Evolutionary conservation across 2,329 filamentous ascomycete genomes (phyloP).

Genomic region (Neonectria hederae): DNA sequence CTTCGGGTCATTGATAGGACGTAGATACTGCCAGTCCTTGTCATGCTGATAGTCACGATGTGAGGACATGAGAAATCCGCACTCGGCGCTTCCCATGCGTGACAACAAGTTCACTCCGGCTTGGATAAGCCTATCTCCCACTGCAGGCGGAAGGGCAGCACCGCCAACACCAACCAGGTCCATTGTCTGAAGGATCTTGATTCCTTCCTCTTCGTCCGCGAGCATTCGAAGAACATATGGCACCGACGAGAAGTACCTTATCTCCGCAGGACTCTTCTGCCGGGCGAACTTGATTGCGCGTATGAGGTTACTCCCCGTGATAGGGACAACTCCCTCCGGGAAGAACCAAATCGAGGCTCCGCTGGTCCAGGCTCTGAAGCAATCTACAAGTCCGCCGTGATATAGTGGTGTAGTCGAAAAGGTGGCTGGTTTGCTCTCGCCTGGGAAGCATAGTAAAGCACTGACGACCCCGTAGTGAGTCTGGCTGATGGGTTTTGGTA

Average conservation of each 20-base stretch:
- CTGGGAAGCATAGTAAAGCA: slow-evolving; percentile 59
- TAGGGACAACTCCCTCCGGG: slow-evolving; percentile 62
- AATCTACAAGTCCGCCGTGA: slow-evolving; percentile 71
- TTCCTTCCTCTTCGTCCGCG: slow-evolving; percentile 51
- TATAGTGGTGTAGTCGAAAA: slow-evolving; percentile 74
- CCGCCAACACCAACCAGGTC: slow-evolving; percentile 71
- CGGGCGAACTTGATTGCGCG: slow-evolving; percentile 55
- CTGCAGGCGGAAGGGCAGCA: slow-evolving; percentile 61
- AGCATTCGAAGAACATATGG: slow-evolving; percentile 67
- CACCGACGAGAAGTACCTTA: slow-evolving; percentile 70
- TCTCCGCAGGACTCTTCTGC: slow-evolving; percentile 32
- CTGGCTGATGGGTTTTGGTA: slow-evolving; percentile 70
- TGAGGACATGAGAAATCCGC: slow-evolving; percentile 72
- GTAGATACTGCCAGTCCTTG: slow-evolving; percentile 69
- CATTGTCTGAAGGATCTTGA: slow-evolving; percentile 60
- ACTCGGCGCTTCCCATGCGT: slow-evolving; percentile 72
- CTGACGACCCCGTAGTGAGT: slow-evolving; percentile 60
- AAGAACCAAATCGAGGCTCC: slow-evolving; percentile 70
- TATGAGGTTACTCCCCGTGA: slow-evolving; percentile 64
- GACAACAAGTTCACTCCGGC: slow-evolving; percentile 66
- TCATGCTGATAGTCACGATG: slow-evolving; percentile 64
- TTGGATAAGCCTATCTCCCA: slow-evolving; percentile 63
- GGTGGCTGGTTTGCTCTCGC: slow-evolving; percentile 53
- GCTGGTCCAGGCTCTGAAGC: slow-evolving; percentile 69
- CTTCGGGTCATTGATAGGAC: slow-evolving; percentile 46